These are phyloP conservation scores for Corylus americana DNA, from an alignment of 306 rosid genomes.

Conservation along the genomic window DNA sequence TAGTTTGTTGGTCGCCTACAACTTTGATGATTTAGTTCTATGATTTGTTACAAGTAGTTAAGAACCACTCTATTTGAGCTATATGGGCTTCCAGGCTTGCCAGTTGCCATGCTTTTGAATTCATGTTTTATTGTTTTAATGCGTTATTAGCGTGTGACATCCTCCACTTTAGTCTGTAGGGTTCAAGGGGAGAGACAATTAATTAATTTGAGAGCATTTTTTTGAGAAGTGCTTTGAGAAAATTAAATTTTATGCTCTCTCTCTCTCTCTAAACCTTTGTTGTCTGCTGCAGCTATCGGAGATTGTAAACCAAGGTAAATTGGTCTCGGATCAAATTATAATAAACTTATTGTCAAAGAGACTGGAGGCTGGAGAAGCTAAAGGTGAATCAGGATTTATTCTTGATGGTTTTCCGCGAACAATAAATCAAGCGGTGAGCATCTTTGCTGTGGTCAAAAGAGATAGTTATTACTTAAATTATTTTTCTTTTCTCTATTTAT, in stretches of 20 bases:
- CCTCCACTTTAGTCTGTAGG: background rate
- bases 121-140: background rate
- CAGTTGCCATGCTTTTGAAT: background rate
- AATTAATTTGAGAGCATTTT: background rate
- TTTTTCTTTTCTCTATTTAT: background rate
- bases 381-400: slow-evolving; percentile 84
- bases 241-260: background rate
- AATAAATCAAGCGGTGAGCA: slow-evolving; percentile 85
- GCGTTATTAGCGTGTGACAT: background rate
- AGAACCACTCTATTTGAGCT: background rate
- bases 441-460: slow-evolving; percentile 29
- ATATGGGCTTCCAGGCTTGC: background rate
- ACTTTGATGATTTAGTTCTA: background rate
- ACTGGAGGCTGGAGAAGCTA: slow-evolving; percentile 67
- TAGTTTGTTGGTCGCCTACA: background rate
- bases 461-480: slow-evolving; percentile 1
- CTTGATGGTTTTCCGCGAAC: slow-evolving; percentile 99
- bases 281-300: slow-evolving; percentile 65
- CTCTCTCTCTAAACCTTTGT: slow-evolving; percentile 9
- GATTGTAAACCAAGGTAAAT: slow-evolving; percentile 85
- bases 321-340: slow-evolving; percentile 91
- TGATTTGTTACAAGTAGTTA: background rate
- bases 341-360: slow-evolving; percentile 80
- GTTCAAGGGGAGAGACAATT: background rate
- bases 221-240: background rate